phyloP scores from a whole-genome alignment of 23 red algal genomes.

The Gracilaria caudata region DNA sequence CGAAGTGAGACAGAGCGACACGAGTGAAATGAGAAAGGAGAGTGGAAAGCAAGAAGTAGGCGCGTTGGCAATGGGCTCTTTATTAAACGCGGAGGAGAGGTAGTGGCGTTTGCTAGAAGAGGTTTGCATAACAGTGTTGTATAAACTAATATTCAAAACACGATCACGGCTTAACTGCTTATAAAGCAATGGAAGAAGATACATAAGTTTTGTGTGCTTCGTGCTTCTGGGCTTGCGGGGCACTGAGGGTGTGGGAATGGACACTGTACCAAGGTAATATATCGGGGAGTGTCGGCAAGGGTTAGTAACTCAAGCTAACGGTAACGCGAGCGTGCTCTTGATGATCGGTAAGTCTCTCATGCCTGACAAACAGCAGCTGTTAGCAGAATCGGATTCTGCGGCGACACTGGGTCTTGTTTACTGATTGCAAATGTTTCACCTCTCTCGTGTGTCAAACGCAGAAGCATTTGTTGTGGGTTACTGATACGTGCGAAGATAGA shows the following conservation, averaged over 20 bases:
- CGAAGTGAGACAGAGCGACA: neutral
- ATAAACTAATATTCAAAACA: slow-evolving; percentile 10
- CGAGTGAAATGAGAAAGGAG: neutral
- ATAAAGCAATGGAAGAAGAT: neutral
- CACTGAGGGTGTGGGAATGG: neutral
- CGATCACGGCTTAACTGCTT: neutral
- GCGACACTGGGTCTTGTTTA: too few species aligned
- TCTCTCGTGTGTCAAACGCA: neutral
- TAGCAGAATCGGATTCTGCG: too few species aligned
- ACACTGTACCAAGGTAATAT: neutral
- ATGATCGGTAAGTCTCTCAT: neutral
- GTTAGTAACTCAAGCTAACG: neutral
- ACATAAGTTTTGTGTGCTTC: neutral
- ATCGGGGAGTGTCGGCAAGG: neutral
- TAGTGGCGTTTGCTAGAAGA: neutral
- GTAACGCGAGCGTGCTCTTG: neutral
- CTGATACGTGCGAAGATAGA: too few species aligned
- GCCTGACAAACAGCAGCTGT: neutral
- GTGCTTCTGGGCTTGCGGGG: neutral
- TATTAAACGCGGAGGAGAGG: slow-evolving; percentile 34
- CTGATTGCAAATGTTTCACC: neutral
- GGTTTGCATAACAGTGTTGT: neutral
- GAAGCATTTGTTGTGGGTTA: neutral
- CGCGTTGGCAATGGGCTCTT: slow-evolving; percentile 45
- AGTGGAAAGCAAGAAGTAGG: slow-evolving; percentile 4